Evolutionary conservation across 805 yeast genomes (phyloP).

Genomic region (Starmerella sp.): DNA sequence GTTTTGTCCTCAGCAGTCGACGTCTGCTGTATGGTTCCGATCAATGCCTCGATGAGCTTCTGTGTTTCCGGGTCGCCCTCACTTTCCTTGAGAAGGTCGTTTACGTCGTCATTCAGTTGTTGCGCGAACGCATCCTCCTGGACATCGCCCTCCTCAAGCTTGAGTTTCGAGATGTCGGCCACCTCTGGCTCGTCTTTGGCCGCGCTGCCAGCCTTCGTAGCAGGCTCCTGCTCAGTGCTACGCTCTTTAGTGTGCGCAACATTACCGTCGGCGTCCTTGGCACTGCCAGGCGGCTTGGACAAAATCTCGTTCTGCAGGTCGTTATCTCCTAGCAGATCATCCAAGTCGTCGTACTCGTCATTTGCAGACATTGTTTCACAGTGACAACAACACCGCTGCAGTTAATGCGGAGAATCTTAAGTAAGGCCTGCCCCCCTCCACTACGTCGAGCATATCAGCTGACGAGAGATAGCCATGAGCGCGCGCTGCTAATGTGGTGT

Average conservation of each 20-base stretch:
- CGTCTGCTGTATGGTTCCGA: slow-evolving; percentile 19
- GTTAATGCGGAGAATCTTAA: not conserved
- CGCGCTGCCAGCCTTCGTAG: slow-evolving; percentile 13
- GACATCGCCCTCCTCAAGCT: not conserved
- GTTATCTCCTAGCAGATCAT: slow-evolving; percentile 72
- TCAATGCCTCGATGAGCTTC: slow-evolving; percentile 31
- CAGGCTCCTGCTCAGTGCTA: slow-evolving; percentile 26
- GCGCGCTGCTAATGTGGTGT: not conserved
- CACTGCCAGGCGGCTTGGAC: slow-evolving; percentile 45
- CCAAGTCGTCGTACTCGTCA: slow-evolving; percentile 24
- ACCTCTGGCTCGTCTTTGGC: not conserved
- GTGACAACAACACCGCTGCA: not conserved
- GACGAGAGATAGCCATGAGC: not conserved
- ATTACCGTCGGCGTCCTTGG: not conserved
- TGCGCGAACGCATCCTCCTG: slow-evolving; percentile 24
- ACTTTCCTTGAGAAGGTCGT: slow-evolving; percentile 39
- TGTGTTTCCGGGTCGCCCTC: slow-evolving; percentile 44
- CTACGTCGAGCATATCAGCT: not conserved
- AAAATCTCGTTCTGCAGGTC: slow-evolving; percentile 48
- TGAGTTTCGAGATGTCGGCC: not conserved
- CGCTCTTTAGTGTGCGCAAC: not conserved
- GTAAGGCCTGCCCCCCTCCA: not conserved
- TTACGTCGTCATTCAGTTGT: slow-evolving; percentile 29
- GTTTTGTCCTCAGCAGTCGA: slow-evolving; percentile 2
- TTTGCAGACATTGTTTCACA: not conserved